Percentiles rank a stretch among this genome's conserved stretches.
phyloP scores from a whole-genome alignment of 75 land plant genomes.

The Adiantum capillusveneris region DNA sequence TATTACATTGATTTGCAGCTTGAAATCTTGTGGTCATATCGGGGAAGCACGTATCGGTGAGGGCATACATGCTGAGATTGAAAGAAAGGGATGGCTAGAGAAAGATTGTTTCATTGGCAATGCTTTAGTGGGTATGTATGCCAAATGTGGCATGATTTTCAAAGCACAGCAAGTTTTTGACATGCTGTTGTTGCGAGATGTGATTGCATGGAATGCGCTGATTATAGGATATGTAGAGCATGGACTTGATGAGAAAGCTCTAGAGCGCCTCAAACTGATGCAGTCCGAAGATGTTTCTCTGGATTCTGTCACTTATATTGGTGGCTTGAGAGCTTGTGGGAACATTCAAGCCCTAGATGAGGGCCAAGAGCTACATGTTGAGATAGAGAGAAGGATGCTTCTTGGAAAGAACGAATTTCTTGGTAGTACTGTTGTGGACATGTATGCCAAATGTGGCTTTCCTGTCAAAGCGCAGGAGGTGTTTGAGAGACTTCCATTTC shows the following conservation, averaged over 20 bases:
- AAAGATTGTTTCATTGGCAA: no score
- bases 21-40: no score
- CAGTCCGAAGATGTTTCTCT: conserved; percentile 3
- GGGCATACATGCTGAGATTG: no score
- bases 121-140: no score
- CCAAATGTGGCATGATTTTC: no score
- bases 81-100: no score
- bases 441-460: conserved; percentile 29
- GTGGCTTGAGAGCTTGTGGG: conserved; percentile 32
- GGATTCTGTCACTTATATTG: conserved; percentile 33
- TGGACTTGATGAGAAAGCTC: conserved; percentile 9
- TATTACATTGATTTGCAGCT: no score
- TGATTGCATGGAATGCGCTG: no score
- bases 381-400: conserved; percentile 9
- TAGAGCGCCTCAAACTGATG: conserved; percentile 21
- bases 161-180: no score
- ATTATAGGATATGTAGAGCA: no score
- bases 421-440: conserved; percentile 29
- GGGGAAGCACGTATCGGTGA: no score
- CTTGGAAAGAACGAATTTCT: conserved; percentile 14
- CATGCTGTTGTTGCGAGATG: no score
- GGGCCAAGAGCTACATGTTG: conserved; percentile 20
- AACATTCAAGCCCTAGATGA: conserved; percentile 6
- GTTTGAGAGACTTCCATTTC: conserved; percentile 40
- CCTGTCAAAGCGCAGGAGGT: neutral